A percentile compares a stretch with the other conserved stretches of the same genome.
phyloP scores from a whole-genome alignment of 805 yeast species.

The Candida adriatica region DNA sequence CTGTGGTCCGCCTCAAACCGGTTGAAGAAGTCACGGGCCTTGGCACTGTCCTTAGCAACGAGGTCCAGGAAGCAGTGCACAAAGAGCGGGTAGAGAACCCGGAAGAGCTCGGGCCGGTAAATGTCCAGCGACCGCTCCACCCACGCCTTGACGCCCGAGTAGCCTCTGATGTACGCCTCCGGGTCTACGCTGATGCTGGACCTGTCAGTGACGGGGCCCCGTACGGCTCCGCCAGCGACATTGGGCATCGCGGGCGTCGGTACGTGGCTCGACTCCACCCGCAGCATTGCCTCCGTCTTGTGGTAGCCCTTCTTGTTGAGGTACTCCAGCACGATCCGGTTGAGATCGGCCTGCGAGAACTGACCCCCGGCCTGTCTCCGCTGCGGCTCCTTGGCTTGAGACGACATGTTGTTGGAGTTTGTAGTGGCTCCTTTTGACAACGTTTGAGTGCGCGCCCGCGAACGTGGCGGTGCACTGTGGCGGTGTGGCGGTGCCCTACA shows the following conservation, averaged over 20 bases:
- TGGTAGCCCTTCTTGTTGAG: constrained; percentile 90
- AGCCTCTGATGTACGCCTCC: constrained; percentile 70
- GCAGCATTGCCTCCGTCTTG: constrained; percentile 87
- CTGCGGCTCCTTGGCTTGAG: constrained; percentile 10
- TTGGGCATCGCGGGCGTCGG: constrained; percentile 40
- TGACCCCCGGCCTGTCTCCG: constrained; percentile 28
- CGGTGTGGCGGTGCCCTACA: too few relatives aligned
- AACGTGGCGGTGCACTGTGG: too few relatives aligned
- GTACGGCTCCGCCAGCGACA: constrained; percentile 8
- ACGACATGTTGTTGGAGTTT: constrained; percentile 8
- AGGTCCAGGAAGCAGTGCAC: constrained; percentile 82
- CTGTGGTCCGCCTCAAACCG: constrained; percentile 67
- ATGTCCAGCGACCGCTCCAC: constrained; percentile 85
- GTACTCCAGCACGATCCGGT: constrained; percentile 87
- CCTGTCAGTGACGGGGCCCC: constrained; percentile 16
- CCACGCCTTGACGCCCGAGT: constrained; percentile 78
- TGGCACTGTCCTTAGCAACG: constrained; percentile 51
- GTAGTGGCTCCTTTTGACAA: too few relatives aligned
- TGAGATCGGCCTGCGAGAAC: constrained; percentile 80
- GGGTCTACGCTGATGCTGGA: constrained; percentile 32
- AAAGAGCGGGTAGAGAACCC: constrained; percentile 87
- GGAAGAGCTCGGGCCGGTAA: constrained; percentile 80
- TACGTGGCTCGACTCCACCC: constrained; percentile 74
- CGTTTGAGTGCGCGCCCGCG: too few relatives aligned
- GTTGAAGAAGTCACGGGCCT: constrained; percentile 72